Percentiles rank a stretch among this genome's conserved stretches.
Conservation (phyloP, 306 rosid genomes). For the Leucaena leucocephala region DNA sequence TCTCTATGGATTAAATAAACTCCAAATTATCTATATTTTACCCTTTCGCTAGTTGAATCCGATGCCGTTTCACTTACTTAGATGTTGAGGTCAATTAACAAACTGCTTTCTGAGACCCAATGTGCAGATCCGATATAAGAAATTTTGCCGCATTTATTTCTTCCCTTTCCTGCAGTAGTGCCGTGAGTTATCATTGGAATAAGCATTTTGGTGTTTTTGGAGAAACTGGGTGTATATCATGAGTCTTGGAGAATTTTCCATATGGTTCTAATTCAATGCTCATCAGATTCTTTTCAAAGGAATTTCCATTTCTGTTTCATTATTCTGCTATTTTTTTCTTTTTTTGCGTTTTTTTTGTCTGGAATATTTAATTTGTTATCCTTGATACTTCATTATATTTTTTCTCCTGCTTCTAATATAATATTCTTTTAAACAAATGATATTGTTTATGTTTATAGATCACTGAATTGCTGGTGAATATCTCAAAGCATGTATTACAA, state of each 20-base stretch:
- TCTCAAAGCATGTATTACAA: constrained; percentile 47
- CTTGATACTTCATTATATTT: not conserved
- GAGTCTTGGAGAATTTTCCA: not conserved
- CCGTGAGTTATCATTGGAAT: not conserved
- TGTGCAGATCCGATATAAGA: no score
- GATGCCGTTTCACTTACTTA: not conserved
- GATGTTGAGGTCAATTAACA: not conserved
- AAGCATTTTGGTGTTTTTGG: not conserved
- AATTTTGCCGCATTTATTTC: no score
- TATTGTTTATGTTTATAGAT: constrained; percentile 26
- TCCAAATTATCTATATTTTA: no score
- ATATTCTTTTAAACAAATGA: not conserved
- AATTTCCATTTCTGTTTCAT: not conserved
- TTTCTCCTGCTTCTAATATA: not conserved
- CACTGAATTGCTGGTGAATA: constrained; percentile 50
- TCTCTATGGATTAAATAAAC: no score
- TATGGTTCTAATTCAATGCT: not conserved
- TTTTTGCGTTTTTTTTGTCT: not conserved
- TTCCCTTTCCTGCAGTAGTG: no score
- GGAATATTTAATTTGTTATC: not conserved
- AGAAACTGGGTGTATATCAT: not conserved
- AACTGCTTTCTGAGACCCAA: no score
- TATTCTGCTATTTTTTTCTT: not conserved
- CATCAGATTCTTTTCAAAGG: not conserved
- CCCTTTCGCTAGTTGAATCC: no score